Conservation (phyloP, 2,329 filamentous ascomycete genomes). For the Phialocephala subalpina region DNA sequence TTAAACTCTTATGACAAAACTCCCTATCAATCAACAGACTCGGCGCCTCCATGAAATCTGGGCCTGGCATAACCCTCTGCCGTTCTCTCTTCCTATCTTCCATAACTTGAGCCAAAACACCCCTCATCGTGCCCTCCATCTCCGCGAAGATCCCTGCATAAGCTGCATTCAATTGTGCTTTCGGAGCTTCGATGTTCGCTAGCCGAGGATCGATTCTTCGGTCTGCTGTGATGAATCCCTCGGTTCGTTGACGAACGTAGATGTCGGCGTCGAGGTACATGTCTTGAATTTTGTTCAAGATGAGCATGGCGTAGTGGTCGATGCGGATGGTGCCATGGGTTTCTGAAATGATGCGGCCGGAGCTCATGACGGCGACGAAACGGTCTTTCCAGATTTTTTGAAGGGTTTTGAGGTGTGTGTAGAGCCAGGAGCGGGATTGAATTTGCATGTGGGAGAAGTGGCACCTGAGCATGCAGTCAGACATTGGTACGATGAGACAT, state of each 20-base stretch:
- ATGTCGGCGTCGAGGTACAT: conserved; percentile 33
- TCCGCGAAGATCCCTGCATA: conserved; percentile 16
- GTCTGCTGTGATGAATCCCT: conserved; percentile 29
- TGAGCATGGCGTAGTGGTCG: conserved; percentile 34
- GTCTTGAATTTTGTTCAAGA: conserved; percentile 35
- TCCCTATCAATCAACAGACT: conserved; percentile 30
- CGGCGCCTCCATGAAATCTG: conserved; percentile 31
- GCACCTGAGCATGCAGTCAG: conserved; percentile 15
- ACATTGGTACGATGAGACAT: neutral
- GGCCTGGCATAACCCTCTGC: conserved; percentile 11
- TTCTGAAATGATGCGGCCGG: conserved; percentile 24
- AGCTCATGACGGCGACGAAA: conserved; percentile 22
- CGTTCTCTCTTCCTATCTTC: conserved; percentile 21
- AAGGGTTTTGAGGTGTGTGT: conserved; percentile 29
- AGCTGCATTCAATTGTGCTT: conserved; percentile 23
- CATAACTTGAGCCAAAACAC: neutral
- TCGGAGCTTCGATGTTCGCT: conserved; percentile 12
- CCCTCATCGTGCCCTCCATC: conserved; percentile 12
- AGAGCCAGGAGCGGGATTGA: conserved; percentile 30
- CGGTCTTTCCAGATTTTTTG: conserved; percentile 33
- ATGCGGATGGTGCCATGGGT: conserved; percentile 33
- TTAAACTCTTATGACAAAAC: conserved; percentile 27
- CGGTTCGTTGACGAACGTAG: conserved; percentile 24
- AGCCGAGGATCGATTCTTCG: conserved; percentile 25
- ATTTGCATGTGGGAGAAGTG: conserved; percentile 30